Evolutionary conservation across 768 basidiomycete genomes (phyloP), one percentile per base, ranked within the genome.

Genomic region (Tricholoma saponaceum): DNA sequence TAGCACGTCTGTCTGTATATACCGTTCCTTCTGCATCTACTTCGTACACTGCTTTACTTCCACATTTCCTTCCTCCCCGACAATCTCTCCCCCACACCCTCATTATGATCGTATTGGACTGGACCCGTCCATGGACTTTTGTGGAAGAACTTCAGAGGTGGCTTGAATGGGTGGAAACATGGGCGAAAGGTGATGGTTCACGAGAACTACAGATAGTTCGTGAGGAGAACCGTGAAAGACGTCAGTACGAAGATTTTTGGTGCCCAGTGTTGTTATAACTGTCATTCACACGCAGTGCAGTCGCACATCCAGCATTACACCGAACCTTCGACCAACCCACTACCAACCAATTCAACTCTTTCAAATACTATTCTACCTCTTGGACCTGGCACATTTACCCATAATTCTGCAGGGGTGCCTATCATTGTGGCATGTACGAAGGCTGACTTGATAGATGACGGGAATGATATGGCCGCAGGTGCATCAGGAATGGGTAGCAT

Each of bases 61-160:
- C 92, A 0, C 83, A 87, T 58, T 91, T 93, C 61, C 71, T 95
- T 23, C 90, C 91, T 1, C 87, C 92, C 1, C 78, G 83, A 56
- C 74, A 80, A 26, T 75, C 83, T 5, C 71, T 92, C 12, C 80
- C 82, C 2, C 86, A 92, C 60, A 88, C 89, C 0, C 76, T 92
- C 28, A 84, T 94, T 46, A 74, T 97, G 66, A 89, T 98, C 63
- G 84, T 87, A 0, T 75, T 99, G 9, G 96, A 99, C 70, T 99
- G 97, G 96, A 96, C 94, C 63, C 83, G 83, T 62, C 96, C 96
- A 0, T 95, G 92, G 85, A 83, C 86, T 1, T 98, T 98, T 69
- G 75, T 97, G 1, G 83, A 89, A 13, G 89, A 98, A 65, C 73
- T 99, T 9, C 77, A 90, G 59, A 81, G 75, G 47, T 98, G 96